These are phyloP conservation scores for Botryotinia convoluta DNA, from an alignment of 2,329 filamentous ascomycete genomes.

Conservation along the genomic window DNA sequence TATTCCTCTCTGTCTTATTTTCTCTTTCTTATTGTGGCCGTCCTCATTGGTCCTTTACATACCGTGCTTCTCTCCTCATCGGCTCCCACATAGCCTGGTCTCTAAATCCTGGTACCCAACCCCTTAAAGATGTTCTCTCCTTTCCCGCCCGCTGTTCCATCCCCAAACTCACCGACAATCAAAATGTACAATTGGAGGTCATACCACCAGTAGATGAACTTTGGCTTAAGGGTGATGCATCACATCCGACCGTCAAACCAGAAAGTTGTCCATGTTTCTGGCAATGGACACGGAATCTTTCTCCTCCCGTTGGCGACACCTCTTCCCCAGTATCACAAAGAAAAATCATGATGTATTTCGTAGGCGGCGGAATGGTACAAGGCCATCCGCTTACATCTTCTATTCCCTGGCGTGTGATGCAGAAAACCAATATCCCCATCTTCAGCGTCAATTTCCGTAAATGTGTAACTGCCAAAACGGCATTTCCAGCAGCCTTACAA, in stretches of 20 bases:
- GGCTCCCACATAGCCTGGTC: neutral
- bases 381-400: neutral
- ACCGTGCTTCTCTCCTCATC: neutral
- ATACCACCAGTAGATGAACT: neutral
- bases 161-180: neutral
- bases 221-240: neutral
- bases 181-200: neutral
- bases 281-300: neutral
- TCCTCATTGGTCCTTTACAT: neutral
- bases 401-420: neutral
- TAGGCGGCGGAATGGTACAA: neutral
- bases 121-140: neutral
- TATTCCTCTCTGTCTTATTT: neutral
- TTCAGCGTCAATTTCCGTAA: neutral
- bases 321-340: neutral
- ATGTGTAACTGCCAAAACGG: neutral
- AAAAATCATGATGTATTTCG: neutral
- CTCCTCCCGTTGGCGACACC: neutral
- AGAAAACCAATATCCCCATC: neutral
- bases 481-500: neutral
- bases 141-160: neutral
- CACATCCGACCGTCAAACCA: neutral
- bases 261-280: slow-evolving; percentile 1
- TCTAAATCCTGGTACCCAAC: neutral
- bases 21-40: neutral